Base-by-base conservation (phyloP, 2,329 filamentous ascomycete genomes). In the Colletotrichum spinosum region DNA sequence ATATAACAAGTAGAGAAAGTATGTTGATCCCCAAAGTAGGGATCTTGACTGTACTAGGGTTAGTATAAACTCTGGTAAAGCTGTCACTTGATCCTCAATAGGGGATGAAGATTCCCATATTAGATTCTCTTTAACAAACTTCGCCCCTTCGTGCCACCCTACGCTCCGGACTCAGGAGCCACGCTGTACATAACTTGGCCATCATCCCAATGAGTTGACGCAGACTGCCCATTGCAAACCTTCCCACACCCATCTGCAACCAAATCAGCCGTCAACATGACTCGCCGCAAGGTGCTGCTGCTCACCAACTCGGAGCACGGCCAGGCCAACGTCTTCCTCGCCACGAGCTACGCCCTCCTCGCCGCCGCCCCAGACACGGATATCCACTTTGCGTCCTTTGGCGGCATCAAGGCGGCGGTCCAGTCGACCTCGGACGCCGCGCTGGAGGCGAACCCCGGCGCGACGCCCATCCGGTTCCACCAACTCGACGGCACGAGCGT, bases 291-390 rank as follows among this genome's bases (percentile, higher is more conserved):
- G 17, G 49, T 72, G 1, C 51, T 73, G 2, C 56, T 73, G 6
- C 57, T 68, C 8, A 69, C 65, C 8, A 72, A 73, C 60, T 55
- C 69, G 0, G 69, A 73, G 42, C 58, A 60, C 37, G 71, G 70
- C 2, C 71, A 73, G 46, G 68, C 71, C 17, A 72, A 72, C 41
- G 67, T 73, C 6, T 69, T 70, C 55, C 66, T 73, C 1, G 71
- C 71, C 12, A 61, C 57, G 12, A 61, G 60, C 34, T 58, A 70
- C 12, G 67, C 68, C 34, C 65, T 73, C 9, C 51, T 69, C 37
- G 52, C 65, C 13, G 15, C 52, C 2, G 50, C 54, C 6, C 35
- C 55, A 0, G 42, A 61, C 6, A 46, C 70, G 13, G 46, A 69
- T 2, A 25, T 69, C 2, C 69, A 71, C 49, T 56, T 68, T 7